These are phyloP conservation scores for Strigomonas culicis DNA, from an alignment of 208 protist species.

Conservation along the genomic window DNA sequence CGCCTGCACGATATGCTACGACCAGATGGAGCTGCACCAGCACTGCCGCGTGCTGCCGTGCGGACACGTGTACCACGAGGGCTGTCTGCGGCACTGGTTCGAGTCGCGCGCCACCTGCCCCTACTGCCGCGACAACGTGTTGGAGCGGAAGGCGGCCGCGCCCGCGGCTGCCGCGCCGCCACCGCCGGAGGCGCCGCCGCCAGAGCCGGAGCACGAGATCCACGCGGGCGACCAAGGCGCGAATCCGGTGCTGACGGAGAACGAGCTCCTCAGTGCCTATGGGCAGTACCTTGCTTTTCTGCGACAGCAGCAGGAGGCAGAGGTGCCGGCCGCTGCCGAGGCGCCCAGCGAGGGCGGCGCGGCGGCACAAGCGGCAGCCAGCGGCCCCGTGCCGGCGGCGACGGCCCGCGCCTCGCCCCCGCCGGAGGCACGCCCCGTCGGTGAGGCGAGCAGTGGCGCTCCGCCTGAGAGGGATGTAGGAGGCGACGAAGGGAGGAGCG, in stretches of 20 bases:
- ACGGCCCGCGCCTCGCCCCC: neutral
- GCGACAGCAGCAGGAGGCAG: neutral
- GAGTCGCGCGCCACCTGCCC: slow-evolving; percentile 76
- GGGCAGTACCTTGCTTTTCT: slow-evolving; percentile 16
- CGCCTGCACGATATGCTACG: slow-evolving; percentile 84
- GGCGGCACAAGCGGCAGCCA: neutral
- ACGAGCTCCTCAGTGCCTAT: slow-evolving; percentile 29
- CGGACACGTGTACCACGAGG: slow-evolving; percentile 81
- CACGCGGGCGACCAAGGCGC: neutral
- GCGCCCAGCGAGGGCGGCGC: neutral
- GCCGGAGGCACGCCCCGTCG: no score
- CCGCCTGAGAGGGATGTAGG: no score
- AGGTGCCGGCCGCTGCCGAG: neutral
- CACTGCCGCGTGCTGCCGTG: slow-evolving; percentile 66
- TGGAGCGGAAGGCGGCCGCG: slow-evolving; percentile 16
- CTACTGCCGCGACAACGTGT: slow-evolving; percentile 72
- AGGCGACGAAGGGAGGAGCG: no score
- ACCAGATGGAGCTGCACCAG: slow-evolving; percentile 56
- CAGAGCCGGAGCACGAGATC: neutral
- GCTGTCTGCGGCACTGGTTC: slow-evolving; percentile 76
- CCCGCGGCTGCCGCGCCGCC: slow-evolving; percentile 1
- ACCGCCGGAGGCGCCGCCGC: neutral
- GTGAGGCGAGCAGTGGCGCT: no score
- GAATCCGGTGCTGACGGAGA: slow-evolving; percentile 6
- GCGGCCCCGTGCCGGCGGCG: neutral